A percentile compares a stretch with the other conserved stretches of the same genome.
These are phyloP conservation scores for Kernera saxatilis DNA, from an alignment of 345 rosid genomes.

Conservation along the genomic window DNA sequence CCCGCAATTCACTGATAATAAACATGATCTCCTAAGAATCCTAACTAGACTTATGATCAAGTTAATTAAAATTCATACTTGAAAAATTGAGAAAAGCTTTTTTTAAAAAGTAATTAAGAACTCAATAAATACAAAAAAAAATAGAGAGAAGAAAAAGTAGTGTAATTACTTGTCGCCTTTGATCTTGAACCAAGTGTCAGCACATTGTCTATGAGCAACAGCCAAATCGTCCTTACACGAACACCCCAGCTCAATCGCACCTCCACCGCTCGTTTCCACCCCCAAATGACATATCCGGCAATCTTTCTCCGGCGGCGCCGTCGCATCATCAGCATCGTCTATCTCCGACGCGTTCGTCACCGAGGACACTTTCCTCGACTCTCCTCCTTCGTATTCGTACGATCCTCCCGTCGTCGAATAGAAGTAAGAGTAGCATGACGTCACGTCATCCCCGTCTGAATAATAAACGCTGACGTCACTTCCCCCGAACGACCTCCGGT, in stretches of 20 bases:
- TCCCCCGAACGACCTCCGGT: conserved; percentile 26
- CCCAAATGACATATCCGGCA: conserved; percentile 95
- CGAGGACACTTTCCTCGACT: conserved; percentile 35
- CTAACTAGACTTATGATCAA: background rate
- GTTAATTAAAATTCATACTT: background rate
- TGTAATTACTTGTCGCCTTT: conserved; percentile 75
- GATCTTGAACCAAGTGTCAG: conserved; percentile 97
- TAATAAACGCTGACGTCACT: conserved; percentile 48
- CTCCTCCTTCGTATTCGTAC: conserved; percentile 38
- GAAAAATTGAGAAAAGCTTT: background rate
- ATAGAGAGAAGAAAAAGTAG: background rate
- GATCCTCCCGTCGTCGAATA: conserved; percentile 77
- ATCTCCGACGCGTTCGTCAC: conserved; percentile 43
- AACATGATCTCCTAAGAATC: background rate
- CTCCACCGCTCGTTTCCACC: conserved; percentile 58
- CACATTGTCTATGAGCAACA: conserved; percentile 91
- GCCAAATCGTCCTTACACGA: conserved; percentile 94
- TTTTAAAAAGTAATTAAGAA: background rate
- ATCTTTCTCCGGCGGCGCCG: conserved; percentile 50
- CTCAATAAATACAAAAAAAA: background rate
- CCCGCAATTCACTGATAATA: too few relatives aligned
- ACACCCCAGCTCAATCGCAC: conserved; percentile 74
- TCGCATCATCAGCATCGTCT: conserved; percentile 43
- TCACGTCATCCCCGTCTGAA: conserved; percentile 75
- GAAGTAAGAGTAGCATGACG: conserved; percentile 76